A percentile compares a stretch with the other conserved stretches of the same genome.
Conservation (phyloP, 2,329 filamentous ascomycete genomes). For the Berkeleyomyces rouxiae region DNA sequence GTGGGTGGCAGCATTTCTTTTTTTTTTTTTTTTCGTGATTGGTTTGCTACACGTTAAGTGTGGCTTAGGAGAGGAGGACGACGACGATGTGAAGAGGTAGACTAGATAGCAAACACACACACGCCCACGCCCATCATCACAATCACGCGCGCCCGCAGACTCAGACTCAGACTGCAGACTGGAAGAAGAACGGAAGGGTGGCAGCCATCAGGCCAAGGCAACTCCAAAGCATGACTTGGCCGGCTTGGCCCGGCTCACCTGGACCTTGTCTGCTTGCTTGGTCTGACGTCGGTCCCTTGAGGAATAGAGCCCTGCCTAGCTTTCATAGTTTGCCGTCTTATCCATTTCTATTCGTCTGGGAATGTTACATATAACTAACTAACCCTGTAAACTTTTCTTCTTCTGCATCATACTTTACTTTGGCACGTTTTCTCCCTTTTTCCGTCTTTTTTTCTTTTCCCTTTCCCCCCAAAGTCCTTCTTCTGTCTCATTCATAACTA, state of each 20-base stretch:
- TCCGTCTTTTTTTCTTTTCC: not conserved
- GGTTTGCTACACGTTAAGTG: too few relatives aligned
- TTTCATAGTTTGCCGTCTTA: not conserved
- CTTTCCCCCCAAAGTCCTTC: not conserved
- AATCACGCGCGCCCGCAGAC: too few relatives aligned
- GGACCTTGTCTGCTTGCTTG: not conserved
- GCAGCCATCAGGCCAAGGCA: not conserved
- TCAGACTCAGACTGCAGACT: not conserved
- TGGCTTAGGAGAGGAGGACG: too few relatives aligned
- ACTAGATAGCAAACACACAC: too few relatives aligned
- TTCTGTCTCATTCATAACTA: too few relatives aligned
- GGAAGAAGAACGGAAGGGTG: not conserved
- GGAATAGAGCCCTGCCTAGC: too few relatives aligned
- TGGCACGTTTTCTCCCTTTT: not conserved
- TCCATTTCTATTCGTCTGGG: conserved; percentile 1
- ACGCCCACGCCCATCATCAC: too few relatives aligned
- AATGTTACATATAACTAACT: not conserved
- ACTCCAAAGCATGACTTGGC: not conserved
- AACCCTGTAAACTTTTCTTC: conserved; percentile 9
- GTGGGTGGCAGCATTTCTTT: not conserved
- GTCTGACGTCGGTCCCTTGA: not conserved
- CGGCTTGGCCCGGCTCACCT: not conserved
- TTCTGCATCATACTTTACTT: not conserved
- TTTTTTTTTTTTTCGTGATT: not conserved
- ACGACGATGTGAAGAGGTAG: too few relatives aligned